These are phyloP conservation scores for Yamadazyma sp. DNA, from an alignment of 805 yeast species.

Conservation along the genomic window DNA sequence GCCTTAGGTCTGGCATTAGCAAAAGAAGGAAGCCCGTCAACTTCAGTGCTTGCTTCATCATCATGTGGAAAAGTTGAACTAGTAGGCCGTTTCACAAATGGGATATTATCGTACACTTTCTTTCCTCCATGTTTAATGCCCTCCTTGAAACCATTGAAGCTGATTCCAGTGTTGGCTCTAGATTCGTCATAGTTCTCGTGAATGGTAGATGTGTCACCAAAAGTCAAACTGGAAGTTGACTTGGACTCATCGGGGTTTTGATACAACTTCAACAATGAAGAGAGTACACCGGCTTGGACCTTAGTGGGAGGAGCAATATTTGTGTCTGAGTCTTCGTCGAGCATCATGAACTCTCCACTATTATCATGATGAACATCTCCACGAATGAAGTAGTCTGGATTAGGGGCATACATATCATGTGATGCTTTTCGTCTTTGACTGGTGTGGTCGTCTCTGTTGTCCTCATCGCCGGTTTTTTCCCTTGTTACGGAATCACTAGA, in stretches of 20 bases:
- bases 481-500: slow-evolving; percentile 13
- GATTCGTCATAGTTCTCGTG: slow-evolving; percentile 11
- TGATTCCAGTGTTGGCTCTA: slow-evolving; percentile 17
- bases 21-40: slow-evolving; percentile 38
- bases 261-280: slow-evolving; percentile 72
- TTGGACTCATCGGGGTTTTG: slow-evolving; percentile 40
- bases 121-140: slow-evolving; percentile 32
- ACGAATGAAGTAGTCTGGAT: slow-evolving; percentile 45
- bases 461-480: slow-evolving; percentile 6
- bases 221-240: slow-evolving; percentile 14
- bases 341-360: slow-evolving; percentile 32
- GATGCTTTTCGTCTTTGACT: slow-evolving; percentile 4
- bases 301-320: slow-evolving; percentile 45
- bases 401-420: slow-evolving; percentile 34
- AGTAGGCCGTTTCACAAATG: slow-evolving; percentile 11
- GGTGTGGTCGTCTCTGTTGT: not conserved
- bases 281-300: slow-evolving; percentile 84
- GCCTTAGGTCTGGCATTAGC: slow-evolving; percentile 44
- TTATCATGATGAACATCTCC: slow-evolving; percentile 21
- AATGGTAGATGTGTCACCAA: slow-evolving; percentile 12
- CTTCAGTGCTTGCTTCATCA: slow-evolving; percentile 15
- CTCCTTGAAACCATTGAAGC: slow-evolving; percentile 28
- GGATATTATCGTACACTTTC: slow-evolving; percentile 19
- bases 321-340: slow-evolving; percentile 30
- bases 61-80: slow-evolving; percentile 10